Base-by-base conservation (phyloP, 2,329 filamentous ascomycete genomes). In the Colletotrichum truncatum region DNA sequence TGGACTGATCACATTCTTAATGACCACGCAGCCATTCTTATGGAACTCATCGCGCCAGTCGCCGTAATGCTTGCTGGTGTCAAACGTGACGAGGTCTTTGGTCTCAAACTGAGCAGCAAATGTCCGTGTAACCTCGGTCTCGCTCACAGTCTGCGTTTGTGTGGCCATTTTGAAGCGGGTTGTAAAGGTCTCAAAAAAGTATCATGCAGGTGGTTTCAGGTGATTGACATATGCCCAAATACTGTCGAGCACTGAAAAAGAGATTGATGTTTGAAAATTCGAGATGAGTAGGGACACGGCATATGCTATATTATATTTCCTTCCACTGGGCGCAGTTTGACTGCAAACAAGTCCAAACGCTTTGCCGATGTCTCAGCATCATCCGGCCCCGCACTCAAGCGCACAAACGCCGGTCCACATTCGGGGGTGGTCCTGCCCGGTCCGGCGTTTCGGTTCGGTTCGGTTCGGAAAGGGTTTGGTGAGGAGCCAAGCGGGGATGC, bases 11-110 rank as follows among this genome's bases (percentile, higher is more conserved):
- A 74, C 78, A 38, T 73, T 71, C 67, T 81, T 81, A 66, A 83
- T 73, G 10, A 83, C 67, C 2, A 76, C 76, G 62, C 72, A 82
- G 16, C 80, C 81, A 56, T 81, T 71, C 39, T 72, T 70, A 68
- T 78, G 73, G 58, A 83, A 78, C n/a, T 82, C 79, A 53, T 81
- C 80, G 4, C 80, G 75, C 80, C 79, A 82, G 68, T 82, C 80
- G 34, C 75, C 74, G 63, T 78, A 77, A 25, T 70, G 45, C 70
- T 73, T 62, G 69, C 52, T 67, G 5, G 63, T 41, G 11, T 68
- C 56, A 21, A 71, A 71, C 9, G 65, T 68, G 46, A 72, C 56
- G 1, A 71, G 61, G n/a, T 72, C 69, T 43, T 71, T 72, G 51
- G 63, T 70, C 64, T 71, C 70, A n/a, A 68, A 70, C 41, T 68